phyloP scores from a whole-genome alignment of 1,139 yeast genomes.

The Trichomonascaceae sp. region DNA sequence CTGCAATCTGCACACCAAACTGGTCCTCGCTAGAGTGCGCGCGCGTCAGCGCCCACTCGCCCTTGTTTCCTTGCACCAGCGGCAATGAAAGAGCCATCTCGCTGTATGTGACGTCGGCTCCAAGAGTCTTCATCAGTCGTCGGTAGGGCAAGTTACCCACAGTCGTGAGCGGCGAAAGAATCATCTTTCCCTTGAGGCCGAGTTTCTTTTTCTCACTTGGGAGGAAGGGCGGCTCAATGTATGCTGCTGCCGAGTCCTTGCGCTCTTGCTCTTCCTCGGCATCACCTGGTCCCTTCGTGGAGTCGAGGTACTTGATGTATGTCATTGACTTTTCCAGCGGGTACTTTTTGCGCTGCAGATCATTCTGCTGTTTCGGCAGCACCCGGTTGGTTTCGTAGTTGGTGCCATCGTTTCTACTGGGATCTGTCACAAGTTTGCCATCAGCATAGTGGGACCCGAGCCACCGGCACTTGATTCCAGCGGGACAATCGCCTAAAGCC shows the following conservation, averaged over 20 bases:
- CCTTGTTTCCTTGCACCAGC: constrained; percentile 72
- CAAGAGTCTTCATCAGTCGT: constrained; percentile 77
- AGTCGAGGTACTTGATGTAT: constrained; percentile 43
- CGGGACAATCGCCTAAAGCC: constrained; percentile 80
- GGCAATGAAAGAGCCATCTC: constrained; percentile 94
- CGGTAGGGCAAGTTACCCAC: constrained; percentile 96
- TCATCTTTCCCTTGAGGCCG: constrained; percentile 59
- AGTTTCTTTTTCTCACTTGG: constrained; percentile 71
- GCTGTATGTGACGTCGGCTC: constrained; percentile 86
- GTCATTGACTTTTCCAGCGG: constrained; percentile 42
- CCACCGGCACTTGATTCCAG: constrained; percentile 90
- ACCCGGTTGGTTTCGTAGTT: constrained; percentile 60
- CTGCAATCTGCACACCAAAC: constrained; percentile 88
- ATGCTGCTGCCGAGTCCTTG: constrained; percentile 32
- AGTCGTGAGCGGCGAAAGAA: constrained; percentile 90
- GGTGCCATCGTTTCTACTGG: constrained; percentile 28
- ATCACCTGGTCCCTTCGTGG: constrained; percentile 15
- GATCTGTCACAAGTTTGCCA: constrained; percentile 34
- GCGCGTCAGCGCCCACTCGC: constrained; percentile 96
- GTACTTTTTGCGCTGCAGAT: constrained; percentile 51
- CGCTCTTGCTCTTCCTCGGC: constrained; percentile 9
- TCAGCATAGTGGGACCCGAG: constrained; percentile 55
- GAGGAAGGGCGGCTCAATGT: constrained; percentile 64
- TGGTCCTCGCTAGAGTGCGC: constrained; percentile 83
- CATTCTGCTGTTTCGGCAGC: constrained; percentile 36